Percentiles rank a stretch among this genome's conserved stretches.
Conservation (phyloP, 441 rosid genomes). For the Corymbia citriodora region DNA sequence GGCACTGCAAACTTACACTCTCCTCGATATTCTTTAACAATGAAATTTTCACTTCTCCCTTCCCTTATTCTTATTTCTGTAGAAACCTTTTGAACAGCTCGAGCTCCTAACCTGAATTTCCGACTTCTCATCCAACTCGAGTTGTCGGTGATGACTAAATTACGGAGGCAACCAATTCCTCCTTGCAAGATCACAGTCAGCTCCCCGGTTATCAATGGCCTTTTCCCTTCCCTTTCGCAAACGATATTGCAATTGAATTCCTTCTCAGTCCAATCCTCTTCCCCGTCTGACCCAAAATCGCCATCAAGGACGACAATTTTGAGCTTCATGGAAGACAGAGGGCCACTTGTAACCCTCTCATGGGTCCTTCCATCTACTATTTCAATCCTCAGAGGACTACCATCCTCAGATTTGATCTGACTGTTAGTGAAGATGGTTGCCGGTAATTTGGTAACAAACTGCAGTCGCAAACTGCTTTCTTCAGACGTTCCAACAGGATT, state of each 20-base stretch:
- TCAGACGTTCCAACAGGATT: slow-evolving; percentile 23
- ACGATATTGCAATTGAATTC: slow-evolving; percentile 38
- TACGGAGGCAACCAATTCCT: slow-evolving; percentile 46
- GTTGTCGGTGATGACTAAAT: slow-evolving; percentile 60
- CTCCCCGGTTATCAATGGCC: slow-evolving; percentile 71
- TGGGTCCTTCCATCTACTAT: slow-evolving; percentile 39
- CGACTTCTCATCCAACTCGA: slow-evolving; percentile 73
- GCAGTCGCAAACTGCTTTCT: slow-evolving; percentile 29
- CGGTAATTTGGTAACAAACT: slow-evolving; percentile 28
- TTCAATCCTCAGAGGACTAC: slow-evolving; percentile 28
- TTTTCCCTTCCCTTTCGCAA: slow-evolving; percentile 52
- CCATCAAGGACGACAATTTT: too few relatives aligned
- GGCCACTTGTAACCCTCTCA: not conserved
- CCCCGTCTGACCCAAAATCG: not conserved
- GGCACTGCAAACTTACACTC: slow-evolving; percentile 47
- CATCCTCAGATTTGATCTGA: slow-evolving; percentile 36
- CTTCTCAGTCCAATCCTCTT: not conserved
- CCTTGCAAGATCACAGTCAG: slow-evolving; percentile 21
- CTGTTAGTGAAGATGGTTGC: slow-evolving; percentile 40
- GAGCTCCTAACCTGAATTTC: slow-evolving; percentile 72
- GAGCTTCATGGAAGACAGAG: too few relatives aligned
- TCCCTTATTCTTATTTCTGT: slow-evolving; percentile 46
- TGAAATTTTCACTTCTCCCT: slow-evolving; percentile 60
- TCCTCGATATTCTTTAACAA: slow-evolving; percentile 74
- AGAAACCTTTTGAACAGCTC: slow-evolving; percentile 10